Evolutionary conservation across 1,284 basidiomycete genomes (phyloP), one percentile per base, ranked within the genome.

Genomic region (Apiotrichum domesticum): DNA sequence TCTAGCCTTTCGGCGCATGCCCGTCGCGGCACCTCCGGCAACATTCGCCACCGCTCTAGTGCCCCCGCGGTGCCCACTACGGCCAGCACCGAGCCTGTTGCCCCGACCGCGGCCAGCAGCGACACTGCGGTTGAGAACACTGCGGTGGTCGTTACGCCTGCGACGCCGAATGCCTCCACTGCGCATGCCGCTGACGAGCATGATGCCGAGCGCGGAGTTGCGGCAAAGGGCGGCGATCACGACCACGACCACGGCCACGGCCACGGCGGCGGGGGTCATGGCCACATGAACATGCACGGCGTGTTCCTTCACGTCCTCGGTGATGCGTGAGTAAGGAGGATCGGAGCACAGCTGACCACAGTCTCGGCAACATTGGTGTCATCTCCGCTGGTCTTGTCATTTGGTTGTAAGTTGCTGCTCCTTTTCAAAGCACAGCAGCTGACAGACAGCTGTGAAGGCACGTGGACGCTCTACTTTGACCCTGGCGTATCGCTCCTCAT

Each of bases 261-360:
- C 49, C 56, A 60, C 37, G 8, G 13, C 37, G 37, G 37, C 13
- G 37, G 37, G 7, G 13, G 49, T 44, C 46, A 48, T 39, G 66
- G 68, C 10, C 74, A 77, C 63, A 98, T 99, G 95, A 99, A 98
- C 78, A 98, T 98, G 93, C 88, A 81, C 37, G 96, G 93, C 35
- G 83, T 98, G 3, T 82, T 98, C 56, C 78, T 98, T 32, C 96
- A 98, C 76, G 95, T 98, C 33, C 76, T 98, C 44, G 95, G 96
- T 39, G 96, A 99, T 78, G 96, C 96, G 62, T 77, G 58, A 70
- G 76, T 73, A 8, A 6, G 33, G 14, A 11, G 11, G 34, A 5
- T 14, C 2, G 13, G 29, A 34, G 6, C 35, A 9, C 11, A 6
- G 37, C 52, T 40, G 33, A 14, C 37, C n/a, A 15, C 43, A 74